A percentile compares a stretch with the other conserved stretches of the same genome.
Evolutionary conservation across 1,284 basidiomycete genomes (phyloP).

Genomic region (Schizophyllum commune): DNA sequence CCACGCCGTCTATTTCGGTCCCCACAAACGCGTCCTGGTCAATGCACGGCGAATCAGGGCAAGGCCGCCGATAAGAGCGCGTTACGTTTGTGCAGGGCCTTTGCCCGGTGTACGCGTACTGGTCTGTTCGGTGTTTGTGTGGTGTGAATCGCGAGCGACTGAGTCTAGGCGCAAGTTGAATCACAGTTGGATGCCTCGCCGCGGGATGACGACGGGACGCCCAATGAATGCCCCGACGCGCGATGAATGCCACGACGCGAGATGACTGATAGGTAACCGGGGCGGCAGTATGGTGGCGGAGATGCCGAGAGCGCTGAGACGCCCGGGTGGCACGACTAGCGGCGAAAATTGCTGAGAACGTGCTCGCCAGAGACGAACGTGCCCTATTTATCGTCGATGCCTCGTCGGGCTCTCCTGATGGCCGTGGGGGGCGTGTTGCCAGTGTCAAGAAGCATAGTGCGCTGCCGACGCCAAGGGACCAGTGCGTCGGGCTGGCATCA

Average conservation of each 20-base stretch:
- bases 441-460: too few species aligned
- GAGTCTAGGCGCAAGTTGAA: neutral
- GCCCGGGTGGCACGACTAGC: neutral
- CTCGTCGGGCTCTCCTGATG: neutral
- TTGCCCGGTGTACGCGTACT: neutral
- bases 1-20: neutral
- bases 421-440: neutral
- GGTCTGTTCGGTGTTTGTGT: too few species aligned
- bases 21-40: neutral
- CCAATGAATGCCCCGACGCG: too few species aligned
- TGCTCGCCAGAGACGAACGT: neutral
- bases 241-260: too few species aligned
- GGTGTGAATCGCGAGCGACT: neutral
- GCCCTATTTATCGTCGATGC: neutral
- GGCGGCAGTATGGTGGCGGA: neutral
- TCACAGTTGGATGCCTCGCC: neutral
- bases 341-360: neutral
- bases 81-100: neutral
- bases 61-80: neutral
- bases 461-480: too few species aligned
- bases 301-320: too few species aligned
- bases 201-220: too few species aligned
- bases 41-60: neutral
- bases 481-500: neutral
- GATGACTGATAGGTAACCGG: too few species aligned